A percentile compares a stretch with the other conserved stretches of the same genome.
Evolutionary conservation across 305 asterid species (phyloP).

Genomic region (Solanum hybrid): DNA sequence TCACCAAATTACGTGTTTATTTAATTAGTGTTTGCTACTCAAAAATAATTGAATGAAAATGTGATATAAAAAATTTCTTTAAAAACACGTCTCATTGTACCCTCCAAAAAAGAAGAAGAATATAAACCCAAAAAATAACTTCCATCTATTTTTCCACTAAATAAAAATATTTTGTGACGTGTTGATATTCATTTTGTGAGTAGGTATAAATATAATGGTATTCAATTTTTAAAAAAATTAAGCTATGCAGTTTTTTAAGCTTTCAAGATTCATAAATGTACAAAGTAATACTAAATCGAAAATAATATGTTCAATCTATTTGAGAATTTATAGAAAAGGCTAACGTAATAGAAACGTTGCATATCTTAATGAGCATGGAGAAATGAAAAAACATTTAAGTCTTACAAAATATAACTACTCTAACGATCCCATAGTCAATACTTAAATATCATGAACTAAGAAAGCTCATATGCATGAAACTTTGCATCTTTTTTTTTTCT

Average conservation of each 20-base stretch:
- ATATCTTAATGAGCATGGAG: background rate
- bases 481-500: background rate
- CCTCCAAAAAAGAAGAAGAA: background rate
- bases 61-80: background rate
- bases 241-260: background rate
- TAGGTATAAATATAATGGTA: background rate
- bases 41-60: background rate
- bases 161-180: background rate
- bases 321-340: background rate
- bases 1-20: background rate
- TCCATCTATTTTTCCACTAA: background rate
- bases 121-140: background rate
- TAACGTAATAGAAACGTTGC: background rate
- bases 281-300: background rate
- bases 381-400: background rate
- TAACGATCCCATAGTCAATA: background rate
- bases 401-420: background rate
- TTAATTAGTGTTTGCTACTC: background rate
- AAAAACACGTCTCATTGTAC: background rate
- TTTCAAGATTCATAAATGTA: background rate
- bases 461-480: background rate
- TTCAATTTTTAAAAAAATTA: background rate
- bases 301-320: background rate
- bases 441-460: background rate
- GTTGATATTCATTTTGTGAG: background rate